Evolutionary conservation across 2,329 filamentous ascomycete species (phyloP).

Genomic region (Pseudogymnoascus sp.): DNA sequence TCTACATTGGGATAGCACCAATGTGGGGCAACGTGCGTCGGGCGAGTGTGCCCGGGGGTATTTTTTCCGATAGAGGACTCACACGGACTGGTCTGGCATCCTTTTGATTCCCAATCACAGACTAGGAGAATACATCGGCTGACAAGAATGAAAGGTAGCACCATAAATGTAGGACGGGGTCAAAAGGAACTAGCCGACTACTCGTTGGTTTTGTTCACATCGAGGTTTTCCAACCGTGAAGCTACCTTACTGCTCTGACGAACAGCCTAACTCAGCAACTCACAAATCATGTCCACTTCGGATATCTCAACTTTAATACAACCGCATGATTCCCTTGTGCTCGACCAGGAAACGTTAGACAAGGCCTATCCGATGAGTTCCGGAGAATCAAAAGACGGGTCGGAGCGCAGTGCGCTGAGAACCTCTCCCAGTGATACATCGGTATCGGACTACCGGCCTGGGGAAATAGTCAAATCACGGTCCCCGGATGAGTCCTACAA

Average conservation of each 20-base stretch:
- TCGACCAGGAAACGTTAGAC: not conserved
- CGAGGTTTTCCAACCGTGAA: not conserved
- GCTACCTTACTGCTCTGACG: not conserved
- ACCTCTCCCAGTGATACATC: not conserved
- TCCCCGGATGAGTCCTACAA: not conserved
- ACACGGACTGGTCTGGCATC: not conserved
- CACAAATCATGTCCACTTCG: not conserved
- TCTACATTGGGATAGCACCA: not conserved
- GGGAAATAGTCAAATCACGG: not conserved
- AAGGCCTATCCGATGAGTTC: not conserved
- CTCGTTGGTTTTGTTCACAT: not conserved
- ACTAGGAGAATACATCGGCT: not conserved
- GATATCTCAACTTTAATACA: not conserved
- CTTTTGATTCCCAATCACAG: not conserved
- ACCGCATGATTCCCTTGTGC: not conserved
- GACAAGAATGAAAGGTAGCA: not conserved
- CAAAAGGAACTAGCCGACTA: not conserved
- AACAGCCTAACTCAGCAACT: not conserved
- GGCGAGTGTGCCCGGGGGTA: not conserved
- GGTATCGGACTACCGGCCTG: not conserved
- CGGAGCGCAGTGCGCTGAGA: not conserved
- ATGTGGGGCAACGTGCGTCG: constrained; percentile 2
- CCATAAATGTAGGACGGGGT: not conserved
- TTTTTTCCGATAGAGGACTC: not conserved
- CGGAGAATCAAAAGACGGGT: not conserved